A percentile compares a stretch with the other conserved stretches of the same genome.
Evolutionary conservation across 108 stramenopile species (phyloP).

Genomic region (Nannochloropsis gaditana): DNA sequence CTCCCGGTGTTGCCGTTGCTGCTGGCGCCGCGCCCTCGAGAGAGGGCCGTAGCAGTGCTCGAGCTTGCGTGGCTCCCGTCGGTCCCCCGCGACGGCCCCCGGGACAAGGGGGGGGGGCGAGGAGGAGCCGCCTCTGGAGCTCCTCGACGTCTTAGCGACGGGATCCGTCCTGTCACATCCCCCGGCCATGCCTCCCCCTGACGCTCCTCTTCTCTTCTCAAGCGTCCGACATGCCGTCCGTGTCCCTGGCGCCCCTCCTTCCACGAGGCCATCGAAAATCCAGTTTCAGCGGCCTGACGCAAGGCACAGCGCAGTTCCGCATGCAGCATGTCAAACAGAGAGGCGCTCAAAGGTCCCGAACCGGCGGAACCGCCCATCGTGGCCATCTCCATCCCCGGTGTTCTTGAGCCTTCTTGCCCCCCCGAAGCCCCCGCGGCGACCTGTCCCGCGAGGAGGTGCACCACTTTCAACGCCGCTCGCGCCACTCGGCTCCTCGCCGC

Average conservation of each 20-base stretch:
- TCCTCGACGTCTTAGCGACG: too few species aligned
- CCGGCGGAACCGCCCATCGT: constrained; percentile 26
- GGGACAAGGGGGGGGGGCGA: background rate
- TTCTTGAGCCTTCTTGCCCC: background rate
- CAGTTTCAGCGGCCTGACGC: constrained; percentile 18
- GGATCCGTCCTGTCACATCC: too few species aligned
- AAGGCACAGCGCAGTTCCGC: constrained; percentile 35
- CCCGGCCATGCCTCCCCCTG: too few species aligned
- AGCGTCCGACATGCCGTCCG: too few species aligned
- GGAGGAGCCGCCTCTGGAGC: background rate
- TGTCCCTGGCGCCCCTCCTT: too few species aligned
- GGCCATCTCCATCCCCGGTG: background rate
- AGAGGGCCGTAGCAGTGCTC: background rate
- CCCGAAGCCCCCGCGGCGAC: constrained; percentile 13
- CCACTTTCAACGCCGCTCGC: constrained; percentile 49
- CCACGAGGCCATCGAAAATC: background rate
- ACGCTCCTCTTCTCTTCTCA: too few species aligned
- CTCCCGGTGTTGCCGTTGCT: background rate
- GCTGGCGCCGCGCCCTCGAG: background rate
- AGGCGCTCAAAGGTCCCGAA: constrained; percentile 49
- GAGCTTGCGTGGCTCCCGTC: too few species aligned
- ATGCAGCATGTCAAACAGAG: constrained; percentile 52
- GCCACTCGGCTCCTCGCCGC: constrained; percentile 30
- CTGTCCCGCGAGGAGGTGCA: constrained; percentile 51
- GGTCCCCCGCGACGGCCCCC: background rate